Evolutionary conservation across 371 early-diverging fungal species (phyloP), one percentile per base, ranked within the genome.

Genomic region (Syncephalastrum sp.): DNA sequence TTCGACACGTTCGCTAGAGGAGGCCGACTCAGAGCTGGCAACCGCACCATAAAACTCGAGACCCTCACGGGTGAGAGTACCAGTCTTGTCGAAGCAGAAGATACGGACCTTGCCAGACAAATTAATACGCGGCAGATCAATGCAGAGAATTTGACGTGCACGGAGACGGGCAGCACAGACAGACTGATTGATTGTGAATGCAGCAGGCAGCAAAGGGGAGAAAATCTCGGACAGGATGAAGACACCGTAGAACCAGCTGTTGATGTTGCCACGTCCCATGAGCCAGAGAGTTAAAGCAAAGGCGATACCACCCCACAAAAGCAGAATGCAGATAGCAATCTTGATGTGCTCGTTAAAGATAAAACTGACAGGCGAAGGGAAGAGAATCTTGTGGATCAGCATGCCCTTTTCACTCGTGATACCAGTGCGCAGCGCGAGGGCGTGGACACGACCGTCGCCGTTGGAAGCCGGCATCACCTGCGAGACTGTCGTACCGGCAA

Each of bases 21-120:
- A 10, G 16, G 14, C 38, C 25, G 50, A 23, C 19, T 23, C 24
- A 19, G 27, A 47, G 42, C 21, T 24, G 3, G 58, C 24, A 21
- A 59, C 65, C 50, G 65, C 60, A 8, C 70, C 70, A 47, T 68
- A 72, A 57, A 90, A 84, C 59, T 91, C 90, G 16, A 94, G 75
- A 6, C 86, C 84, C 57, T 87, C 88, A 46, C 87, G 81, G 4
- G 93, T 92, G 33, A 91, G 63, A 4, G 92, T 92, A 42, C 83
- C 82, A 14, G 93, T 91, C 79, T 96, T 95, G 75, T 96, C 96
- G 64, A 93, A 96, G 69, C 91, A 92, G 56, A 91, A 90, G 16
- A 94, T 84, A 54, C 90, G 85, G 47, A 94, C 85, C 70, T 91
- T 92, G 17, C 95, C 97, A 4, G 93, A 90, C 68, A 85, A 70